Evolutionary conservation across 768 basidiomycete species (phyloP).

Genomic region (Mycena maculata): DNA sequence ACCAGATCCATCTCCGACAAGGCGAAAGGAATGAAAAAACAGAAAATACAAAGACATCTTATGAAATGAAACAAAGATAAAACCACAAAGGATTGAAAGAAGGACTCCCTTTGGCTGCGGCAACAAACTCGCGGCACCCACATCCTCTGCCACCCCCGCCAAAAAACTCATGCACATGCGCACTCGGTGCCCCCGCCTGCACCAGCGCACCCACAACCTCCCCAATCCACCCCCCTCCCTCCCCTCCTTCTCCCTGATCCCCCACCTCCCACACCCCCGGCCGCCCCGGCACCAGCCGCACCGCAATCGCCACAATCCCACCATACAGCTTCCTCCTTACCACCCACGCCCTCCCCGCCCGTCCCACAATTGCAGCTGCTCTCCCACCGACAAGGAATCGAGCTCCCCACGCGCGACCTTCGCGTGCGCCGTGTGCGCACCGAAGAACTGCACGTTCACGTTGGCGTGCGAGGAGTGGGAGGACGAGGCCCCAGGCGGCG

Average conservation of each 20-base stretch:
- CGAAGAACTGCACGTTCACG: conserved; percentile 92
- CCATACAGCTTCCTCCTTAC: conserved; percentile 31
- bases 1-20: too few species aligned
- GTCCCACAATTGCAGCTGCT: conserved; percentile 45
- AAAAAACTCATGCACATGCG: conserved; percentile 80
- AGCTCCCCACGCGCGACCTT: conserved; percentile 84
- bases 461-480: conserved; percentile 79
- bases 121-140: conserved; percentile 78
- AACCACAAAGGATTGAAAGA: too few species aligned
- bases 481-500: conserved; percentile 87
- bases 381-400: background rate
- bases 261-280: conserved; percentile 50
- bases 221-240: conserved; percentile 83
- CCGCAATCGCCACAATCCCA: conserved; percentile 23
- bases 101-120: conserved; percentile 64
- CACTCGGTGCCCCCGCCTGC: conserved; percentile 64
- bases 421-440: conserved; percentile 92
- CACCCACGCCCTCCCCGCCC: conserved; percentile 50
- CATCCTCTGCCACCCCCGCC: conserved; percentile 87
- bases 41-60: background rate
- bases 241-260: conserved; percentile 69
- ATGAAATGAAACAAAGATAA: background rate
- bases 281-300: conserved; percentile 9
- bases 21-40: too few species aligned
- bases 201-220: conserved; percentile 73